phyloP scores from a whole-genome alignment of 352 stramenopile species.

The Globisporangium cederbergense region DNA sequence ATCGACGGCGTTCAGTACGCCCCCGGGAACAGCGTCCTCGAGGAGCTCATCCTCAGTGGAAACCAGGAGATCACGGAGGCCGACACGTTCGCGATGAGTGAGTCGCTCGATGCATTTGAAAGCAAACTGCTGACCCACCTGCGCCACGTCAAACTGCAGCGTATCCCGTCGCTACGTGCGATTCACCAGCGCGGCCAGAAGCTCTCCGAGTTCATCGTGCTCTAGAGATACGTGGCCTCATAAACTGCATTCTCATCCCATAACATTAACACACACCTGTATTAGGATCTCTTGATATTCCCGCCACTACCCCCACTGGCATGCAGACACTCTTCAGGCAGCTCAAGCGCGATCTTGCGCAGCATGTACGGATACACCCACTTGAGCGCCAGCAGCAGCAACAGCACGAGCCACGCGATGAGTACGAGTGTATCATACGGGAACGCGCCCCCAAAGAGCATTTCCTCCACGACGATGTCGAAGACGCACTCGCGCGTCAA shows the following conservation, averaged over 20 bases:
- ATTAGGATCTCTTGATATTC: constrained; percentile 28
- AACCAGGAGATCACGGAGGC: constrained; percentile 39
- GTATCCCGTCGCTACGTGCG: constrained; percentile 29
- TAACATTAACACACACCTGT: constrained; percentile 1
- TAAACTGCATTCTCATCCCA: not conserved
- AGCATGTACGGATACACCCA: constrained; percentile 47
- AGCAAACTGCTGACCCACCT: constrained; percentile 46
- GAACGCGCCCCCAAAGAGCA: constrained; percentile 49
- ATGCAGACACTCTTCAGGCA: constrained; percentile 28
- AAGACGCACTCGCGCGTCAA: constrained; percentile 49
- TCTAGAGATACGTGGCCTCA: constrained; percentile 12
- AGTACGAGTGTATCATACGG: constrained; percentile 51
- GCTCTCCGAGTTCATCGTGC: constrained; percentile 21
- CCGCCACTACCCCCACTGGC: not conserved
- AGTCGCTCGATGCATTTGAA: constrained; percentile 33
- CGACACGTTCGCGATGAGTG: constrained; percentile 37
- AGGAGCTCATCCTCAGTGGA: constrained; percentile 65
- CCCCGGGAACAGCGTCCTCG: constrained; percentile 47
- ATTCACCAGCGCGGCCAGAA: constrained; percentile 17
- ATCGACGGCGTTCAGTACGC: constrained; percentile 55
- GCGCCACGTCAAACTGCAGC: constrained; percentile 63
- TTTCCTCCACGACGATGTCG: constrained; percentile 72
- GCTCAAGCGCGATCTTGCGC: constrained; percentile 49
- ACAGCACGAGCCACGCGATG: constrained; percentile 47
- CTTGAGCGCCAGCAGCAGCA: constrained; percentile 31